Base-by-base conservation (phyloP, 768 basidiomycete species). In the Mycena albidolilacea region DNA sequence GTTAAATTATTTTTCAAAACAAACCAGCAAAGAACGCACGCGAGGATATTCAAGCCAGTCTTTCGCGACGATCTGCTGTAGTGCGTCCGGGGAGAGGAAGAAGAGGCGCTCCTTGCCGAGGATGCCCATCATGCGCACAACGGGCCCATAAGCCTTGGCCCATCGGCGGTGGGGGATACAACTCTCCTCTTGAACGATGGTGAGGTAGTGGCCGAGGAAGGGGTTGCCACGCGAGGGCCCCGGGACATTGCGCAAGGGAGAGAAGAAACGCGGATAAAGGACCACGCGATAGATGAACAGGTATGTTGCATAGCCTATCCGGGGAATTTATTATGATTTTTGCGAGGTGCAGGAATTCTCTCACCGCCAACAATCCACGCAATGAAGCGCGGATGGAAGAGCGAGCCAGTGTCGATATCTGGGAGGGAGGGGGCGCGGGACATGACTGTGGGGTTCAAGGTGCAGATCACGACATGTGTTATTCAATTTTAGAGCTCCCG, bases 1-100 rank as follows among this genome's bases (percentile, higher is more conserved):
- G n/a, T 60, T 14, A n/a, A 50, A 5, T 7, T n/a, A 12, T 1
- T 14, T 54, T 72, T 1, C 19, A 60, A 46, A 48, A 35, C 9
- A 8, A 35, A 48, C 50, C 64, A 12, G 3, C 15, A 58, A 39
- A 46, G 11, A 43, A 21, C 23, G 77, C 82, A 85, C 85, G 37
- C 86, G 78, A 30, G 88, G 87, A 78, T 85, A 86, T 35, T 86
- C 83, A 4, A 85, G 69, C 86, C 87, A 88, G 52, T 85, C 84
- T n/a, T 76, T 81, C 11, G 84, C 83, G 15, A 87, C 61, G 9
- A 88, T 85, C 69, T 86, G 82, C 10, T 85, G 82, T n/a, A 87
- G 75, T 0, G 87, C 85, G 43, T 86, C 86, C 6, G 87, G 84
- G 39, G 78, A 80, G 78, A 84, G 80, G 77, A 87, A 84, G 8